These are phyloP conservation scores for Colletotrichum gloeosporioides DNA, from an alignment of 2,329 filamentous ascomycete genomes.

Conservation along the genomic window DNA sequence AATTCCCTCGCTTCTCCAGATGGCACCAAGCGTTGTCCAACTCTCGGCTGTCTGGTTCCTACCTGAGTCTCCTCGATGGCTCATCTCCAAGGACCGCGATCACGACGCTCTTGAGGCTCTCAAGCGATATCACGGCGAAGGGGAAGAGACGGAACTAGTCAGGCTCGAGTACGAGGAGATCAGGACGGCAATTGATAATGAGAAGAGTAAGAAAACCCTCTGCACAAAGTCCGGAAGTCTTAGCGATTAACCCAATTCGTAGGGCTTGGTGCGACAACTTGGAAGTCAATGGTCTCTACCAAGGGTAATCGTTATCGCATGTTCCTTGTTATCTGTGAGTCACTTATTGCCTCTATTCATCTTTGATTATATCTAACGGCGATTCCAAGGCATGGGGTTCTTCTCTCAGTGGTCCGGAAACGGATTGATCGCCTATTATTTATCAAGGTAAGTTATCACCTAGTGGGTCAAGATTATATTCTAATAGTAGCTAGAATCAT, in stretches of 20 bases:
- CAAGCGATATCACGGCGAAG: conserved; percentile 62
- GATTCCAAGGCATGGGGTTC: conserved; percentile 40
- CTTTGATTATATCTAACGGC: not conserved
- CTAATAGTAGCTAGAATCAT: conserved; percentile 16
- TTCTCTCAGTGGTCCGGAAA: conserved; percentile 46
- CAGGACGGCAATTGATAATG: conserved; percentile 35
- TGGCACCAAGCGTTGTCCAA: conserved; percentile 17
- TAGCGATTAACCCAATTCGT: not conserved
- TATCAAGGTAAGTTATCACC: not conserved
- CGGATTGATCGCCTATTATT: conserved; percentile 32
- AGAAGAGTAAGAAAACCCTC: conserved; percentile 38
- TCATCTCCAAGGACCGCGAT: conserved; percentile 59
- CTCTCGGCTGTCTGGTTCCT: conserved; percentile 52
- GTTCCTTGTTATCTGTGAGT: conserved; percentile 37
- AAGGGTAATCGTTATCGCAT: conserved; percentile 36
- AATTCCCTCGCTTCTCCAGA: conserved; percentile 30
- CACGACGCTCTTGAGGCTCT: conserved; percentile 59
- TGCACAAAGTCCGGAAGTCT: not conserved
- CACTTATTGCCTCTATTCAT: not conserved
- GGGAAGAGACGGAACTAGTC: conserved; percentile 55
- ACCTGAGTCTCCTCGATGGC: conserved; percentile 68
- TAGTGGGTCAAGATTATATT: not conserved
- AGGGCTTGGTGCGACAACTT: conserved; percentile 29
- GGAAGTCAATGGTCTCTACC: conserved; percentile 34
- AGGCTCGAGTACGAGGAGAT: conserved; percentile 57